Evolutionary conservation across 768 basidiomycete genomes (phyloP), one percentile per base, ranked within the genome.

Genomic region (Boletus subparvulus): DNA sequence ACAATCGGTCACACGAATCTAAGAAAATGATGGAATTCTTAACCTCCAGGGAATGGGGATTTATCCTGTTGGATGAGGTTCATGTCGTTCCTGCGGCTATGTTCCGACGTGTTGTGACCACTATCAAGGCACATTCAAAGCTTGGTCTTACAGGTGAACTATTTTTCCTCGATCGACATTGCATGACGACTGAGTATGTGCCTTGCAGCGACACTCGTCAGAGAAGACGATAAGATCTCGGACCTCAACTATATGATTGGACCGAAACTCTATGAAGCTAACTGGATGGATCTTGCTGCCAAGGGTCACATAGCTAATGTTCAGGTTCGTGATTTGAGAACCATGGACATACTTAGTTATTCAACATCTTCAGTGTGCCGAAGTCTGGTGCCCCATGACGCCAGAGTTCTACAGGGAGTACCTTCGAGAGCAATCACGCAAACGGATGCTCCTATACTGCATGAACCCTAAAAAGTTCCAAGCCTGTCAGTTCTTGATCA

Each of bases 11-110:
- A n/a, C 94, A 98, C 70, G 94, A 96, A 68, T 92, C 97, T 17
- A 94, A 97, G 78, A 97, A 98, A 78, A 98, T 98, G 92, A 99
- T 99, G 97, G 95, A 99, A 63, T 99, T 98, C 69, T 73, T 99
- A 44, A 93, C 93, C 30, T 94, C 93, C n/a, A 80, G 96, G 52
- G 97, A 99, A 74, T 99, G 97, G 97, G 97, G 97, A 10, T 98
- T 98, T 74, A 90, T 99, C 61, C 78, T 99, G 19, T 80, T 99
- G 42, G 97, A 99, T 67, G 97, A 99, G 75, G 97, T 98, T 19
- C 97, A 99, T 71, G 97, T 99, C 61, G 97, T 98, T 6, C 97
- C 97, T 8, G 97, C 97, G 6, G 93, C 93, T 6, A 98, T 98
- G 93, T 99, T 99, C 77, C 86, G 97, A 57, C 83, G 94, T 48